These are phyloP conservation scores for Sporothrix pallida DNA, from an alignment of 2,329 filamentous ascomycete species.

Conservation along the genomic window DNA sequence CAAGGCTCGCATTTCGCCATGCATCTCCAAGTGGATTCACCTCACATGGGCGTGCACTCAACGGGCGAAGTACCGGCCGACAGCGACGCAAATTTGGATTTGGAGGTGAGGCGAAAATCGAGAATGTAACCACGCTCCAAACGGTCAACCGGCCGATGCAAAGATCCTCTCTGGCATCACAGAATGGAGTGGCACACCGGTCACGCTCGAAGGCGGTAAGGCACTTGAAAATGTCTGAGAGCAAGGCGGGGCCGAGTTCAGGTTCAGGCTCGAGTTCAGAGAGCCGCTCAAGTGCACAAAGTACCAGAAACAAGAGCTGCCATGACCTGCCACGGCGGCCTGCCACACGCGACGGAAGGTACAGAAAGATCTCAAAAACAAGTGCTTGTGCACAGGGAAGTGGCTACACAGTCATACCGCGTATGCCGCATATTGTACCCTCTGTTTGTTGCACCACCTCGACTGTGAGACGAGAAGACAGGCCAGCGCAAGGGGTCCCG, in stretches of 20 bases:
- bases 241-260: not conserved
- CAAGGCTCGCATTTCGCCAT: slow-evolving; percentile 10
- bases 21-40: not conserved
- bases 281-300: not conserved
- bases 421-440: not conserved
- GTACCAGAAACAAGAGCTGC: not conserved
- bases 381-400: slow-evolving; percentile 5
- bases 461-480: slow-evolving; percentile 14
- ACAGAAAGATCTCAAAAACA: slow-evolving; percentile 18
- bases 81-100: not conserved
- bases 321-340: not conserved
- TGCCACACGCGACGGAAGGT: not conserved
- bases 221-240: not conserved
- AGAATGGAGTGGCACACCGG: slow-evolving; percentile 16
- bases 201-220: slow-evolving; percentile 3
- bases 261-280: not conserved
- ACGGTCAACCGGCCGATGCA: slow-evolving; percentile 13
- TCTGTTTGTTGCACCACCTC: slow-evolving; percentile 6
- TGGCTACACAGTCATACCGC: not conserved
- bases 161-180: not conserved
- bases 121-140: slow-evolving; percentile 25
- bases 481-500: slow-evolving; percentile 12
- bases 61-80: slow-evolving; percentile 26
- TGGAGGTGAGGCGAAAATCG: not conserved
- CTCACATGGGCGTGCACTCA: slow-evolving; percentile 12